phyloP scores from a whole-genome alignment of 2,329 filamentous ascomycete species.

The Ascomycota sp. region DNA sequence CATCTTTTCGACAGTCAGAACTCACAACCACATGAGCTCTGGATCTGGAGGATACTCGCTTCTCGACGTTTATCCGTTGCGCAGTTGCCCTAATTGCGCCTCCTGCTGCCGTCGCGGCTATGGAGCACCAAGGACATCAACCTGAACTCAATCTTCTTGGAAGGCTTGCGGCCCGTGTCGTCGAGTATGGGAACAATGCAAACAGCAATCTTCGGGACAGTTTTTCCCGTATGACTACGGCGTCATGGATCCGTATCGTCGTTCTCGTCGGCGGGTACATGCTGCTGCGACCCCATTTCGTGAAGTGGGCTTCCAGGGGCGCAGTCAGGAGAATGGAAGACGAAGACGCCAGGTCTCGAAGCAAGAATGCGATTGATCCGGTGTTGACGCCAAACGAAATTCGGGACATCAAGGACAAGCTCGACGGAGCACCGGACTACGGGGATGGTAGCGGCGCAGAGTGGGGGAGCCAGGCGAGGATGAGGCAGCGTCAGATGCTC shows the following conservation, averaged over 20 bases:
- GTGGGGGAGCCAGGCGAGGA: slow-evolving; percentile 53
- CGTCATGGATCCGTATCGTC: slow-evolving; percentile 47
- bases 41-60: background rate
- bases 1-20: no score
- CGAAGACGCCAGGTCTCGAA: slow-evolving; percentile 22
- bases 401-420: slow-evolving; percentile 32
- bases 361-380: slow-evolving; percentile 7
- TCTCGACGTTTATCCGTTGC: background rate
- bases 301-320: slow-evolving; percentile 42
- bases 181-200: slow-evolving; percentile 16
- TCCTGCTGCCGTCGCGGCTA: background rate
- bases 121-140: slow-evolving; percentile 9
- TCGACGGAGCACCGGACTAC: slow-evolving; percentile 25
- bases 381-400: slow-evolving; percentile 45
- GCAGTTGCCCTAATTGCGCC: background rate
- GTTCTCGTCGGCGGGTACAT: slow-evolving; percentile 54
- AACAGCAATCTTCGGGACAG: slow-evolving; percentile 27
- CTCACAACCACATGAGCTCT: no score
- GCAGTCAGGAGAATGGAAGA: slow-evolving; percentile 46
- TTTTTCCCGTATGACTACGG: slow-evolving; percentile 27
- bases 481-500: slow-evolving; percentile 46
- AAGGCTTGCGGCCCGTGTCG: slow-evolving; percentile 11
- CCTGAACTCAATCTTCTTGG: slow-evolving; percentile 13
- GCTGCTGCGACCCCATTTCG: slow-evolving; percentile 52
- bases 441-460: slow-evolving; percentile 26